These are phyloP conservation scores for Colletotrichum euphorbiae DNA, from an alignment of 2,329 filamentous ascomycete genomes.

Conservation along the genomic window DNA sequence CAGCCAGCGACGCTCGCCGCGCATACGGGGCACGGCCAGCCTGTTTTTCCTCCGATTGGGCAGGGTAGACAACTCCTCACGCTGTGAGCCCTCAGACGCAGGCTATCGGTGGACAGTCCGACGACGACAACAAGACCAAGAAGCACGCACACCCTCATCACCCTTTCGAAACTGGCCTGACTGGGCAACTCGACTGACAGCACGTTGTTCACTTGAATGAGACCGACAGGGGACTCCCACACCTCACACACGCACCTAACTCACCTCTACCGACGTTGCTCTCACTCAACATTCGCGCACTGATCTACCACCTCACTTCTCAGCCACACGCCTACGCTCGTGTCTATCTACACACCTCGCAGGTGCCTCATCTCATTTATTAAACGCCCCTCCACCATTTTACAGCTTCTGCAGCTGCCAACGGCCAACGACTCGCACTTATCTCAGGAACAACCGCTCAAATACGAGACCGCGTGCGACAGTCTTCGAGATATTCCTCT, in stretches of 20 bases:
- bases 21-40: constrained; percentile 32
- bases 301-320: constrained; percentile 22
- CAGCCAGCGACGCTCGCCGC: constrained; percentile 15
- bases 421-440: constrained; percentile 25
- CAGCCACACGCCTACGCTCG: constrained; percentile 1
- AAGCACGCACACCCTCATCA: constrained; percentile 36
- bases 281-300: constrained; percentile 15
- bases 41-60: constrained; percentile 36
- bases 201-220: constrained; percentile 34
- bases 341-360: constrained; percentile 28
- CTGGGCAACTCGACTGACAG: constrained; percentile 36
- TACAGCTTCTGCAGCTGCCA: constrained; percentile 37
- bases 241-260: constrained; percentile 16
- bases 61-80: constrained; percentile 4
- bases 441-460: constrained; percentile 33
- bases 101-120: constrained; percentile 31
- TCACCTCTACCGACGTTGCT: constrained; percentile 8
- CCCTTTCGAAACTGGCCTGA: constrained; percentile 32
- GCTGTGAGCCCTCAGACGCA: constrained; percentile 26
- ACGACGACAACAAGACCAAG: constrained; percentile 29
- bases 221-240: constrained; percentile 18
- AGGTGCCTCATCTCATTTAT: constrained; percentile 23
- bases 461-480: constrained; percentile 30
- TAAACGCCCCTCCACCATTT: constrained; percentile 28
- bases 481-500: constrained; percentile 28